A percentile compares a stretch with the other conserved stretches of the same genome.
phyloP scores from a whole-genome alignment of 768 basidiomycete genomes.

The Xerocomus brunneocitrinus region DNA sequence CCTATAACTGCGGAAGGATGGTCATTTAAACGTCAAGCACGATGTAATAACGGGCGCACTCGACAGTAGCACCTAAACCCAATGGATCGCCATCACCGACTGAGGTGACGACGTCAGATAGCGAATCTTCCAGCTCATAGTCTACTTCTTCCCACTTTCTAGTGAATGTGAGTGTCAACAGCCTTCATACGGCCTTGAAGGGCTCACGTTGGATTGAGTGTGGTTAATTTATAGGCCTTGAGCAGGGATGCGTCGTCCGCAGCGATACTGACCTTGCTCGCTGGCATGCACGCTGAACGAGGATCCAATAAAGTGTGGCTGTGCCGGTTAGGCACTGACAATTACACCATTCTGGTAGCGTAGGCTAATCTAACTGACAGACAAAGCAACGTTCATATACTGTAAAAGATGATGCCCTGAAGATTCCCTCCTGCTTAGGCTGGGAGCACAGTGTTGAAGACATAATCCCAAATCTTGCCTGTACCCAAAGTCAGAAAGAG shows the following conservation, averaged over 20 bases:
- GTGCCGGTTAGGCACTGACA: not conserved
- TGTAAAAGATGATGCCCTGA: not conserved
- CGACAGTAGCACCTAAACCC: constrained; percentile 63
- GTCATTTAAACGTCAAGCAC: constrained; percentile 1
- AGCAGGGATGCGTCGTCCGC: constrained; percentile 80
- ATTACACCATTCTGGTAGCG: constrained; percentile 8
- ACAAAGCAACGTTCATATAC: constrained; percentile 6
- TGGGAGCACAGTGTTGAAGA: constrained; percentile 79
- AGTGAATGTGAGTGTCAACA: constrained; percentile 4
- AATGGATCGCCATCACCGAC: constrained; percentile 67
- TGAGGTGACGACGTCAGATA: constrained; percentile 65
- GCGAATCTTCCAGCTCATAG: constrained; percentile 74
- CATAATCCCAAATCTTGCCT: constrained; percentile 93
- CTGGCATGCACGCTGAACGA: constrained; percentile 10
- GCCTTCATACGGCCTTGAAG: not conserved
- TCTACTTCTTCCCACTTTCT: constrained; percentile 91
- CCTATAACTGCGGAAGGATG: constrained; percentile 40
- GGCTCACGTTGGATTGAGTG: constrained; percentile 68
- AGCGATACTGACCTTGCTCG: constrained; percentile 58
- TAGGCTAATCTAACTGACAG: constrained; percentile 11
- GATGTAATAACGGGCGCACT: constrained; percentile 38
- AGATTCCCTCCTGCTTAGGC: constrained; percentile 36
- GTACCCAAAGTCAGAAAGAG: constrained; percentile 3
- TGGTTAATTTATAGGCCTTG: constrained; percentile 82
- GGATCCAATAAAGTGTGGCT: constrained; percentile 10